Base-by-base conservation (phyloP, 1,284 basidiomycete genomes). In the Rhodotorula sp. region DNA sequence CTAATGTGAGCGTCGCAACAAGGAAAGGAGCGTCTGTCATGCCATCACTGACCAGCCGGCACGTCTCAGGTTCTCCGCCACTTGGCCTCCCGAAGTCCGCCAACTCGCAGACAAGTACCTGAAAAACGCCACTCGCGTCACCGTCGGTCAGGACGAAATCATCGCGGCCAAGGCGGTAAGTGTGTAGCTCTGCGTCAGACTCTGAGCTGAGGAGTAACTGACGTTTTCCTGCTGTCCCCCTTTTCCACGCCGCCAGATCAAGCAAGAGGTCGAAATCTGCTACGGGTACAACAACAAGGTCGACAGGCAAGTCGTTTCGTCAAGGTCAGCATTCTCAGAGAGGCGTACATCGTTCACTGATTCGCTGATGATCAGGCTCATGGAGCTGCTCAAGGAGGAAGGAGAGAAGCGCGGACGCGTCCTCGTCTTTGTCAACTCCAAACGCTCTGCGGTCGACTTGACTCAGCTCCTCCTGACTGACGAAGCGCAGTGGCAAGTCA, bases 11-110 rank as follows among this genome's bases (percentile, higher is more conserved):
- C 56, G 42, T 14, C 49, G 8, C n/a, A 24, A 22, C n/a, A 51
- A 42, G 10, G 37, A 12, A 10, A 12, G 37, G 10, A 42, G 10
- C 37, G 10, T 42, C 37, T 10, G 37, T n/a, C 37, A 10, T 22
- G n/a, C 18, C n/a, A 7, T 1, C 49, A 2, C 49, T 51, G 49
- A 51, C 49, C 8, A 2, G 49, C 93, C 24, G 22, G n/a, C 12
- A 42, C 37, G 37, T 12, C 10, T 91, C 93, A 84, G 98, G 72
- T 96, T 98, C 83, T 93, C 91, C n/a, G 95, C 95, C 17, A 97
- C 86, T 24, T 84, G 86, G 62, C 83, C 83, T 30, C 76, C 69
- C 6, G 81, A 82, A 62, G 84, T 86, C 64, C 76, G 79, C 44
- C 76, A 78, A 48, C 82, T 86, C 62, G 84, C 85, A 5, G 76